Evolutionary conservation across 148 eudicot genomes (phyloP), one percentile per base, ranked within the genome.

Genomic region (Persicaria maculosa): DNA sequence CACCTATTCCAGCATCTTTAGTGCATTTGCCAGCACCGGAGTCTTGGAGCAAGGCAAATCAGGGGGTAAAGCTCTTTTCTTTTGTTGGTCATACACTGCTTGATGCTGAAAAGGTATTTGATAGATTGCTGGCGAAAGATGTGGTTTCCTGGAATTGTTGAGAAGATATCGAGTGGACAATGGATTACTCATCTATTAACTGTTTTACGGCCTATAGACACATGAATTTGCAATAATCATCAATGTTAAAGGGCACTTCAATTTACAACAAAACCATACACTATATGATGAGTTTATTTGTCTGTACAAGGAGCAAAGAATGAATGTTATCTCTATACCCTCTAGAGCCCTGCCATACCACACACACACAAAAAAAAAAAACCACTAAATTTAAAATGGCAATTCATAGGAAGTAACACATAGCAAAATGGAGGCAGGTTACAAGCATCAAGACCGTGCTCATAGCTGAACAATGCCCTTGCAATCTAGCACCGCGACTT

Each of bases 41-140:
- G 85, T 85, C 68, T 69, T 89, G 68, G 93, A 89, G 72, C 91
- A 85, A 79, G 93, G 91, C 47, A 89, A 85, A 78, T 80, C 82
- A 6, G 25, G 91, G 91, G 47, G 12, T 77, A 45, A 81, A 77
- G 73, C 88, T 79, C 72, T 9, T 80, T 77, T 81, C 77, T 72
- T 87, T 79, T 81, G 75, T 87, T 48, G 93, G 93, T 15, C 76
- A 89, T 72, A 85, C 89, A 20, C 86, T 89, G 72, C 86, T 89
- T 69, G 86, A 87, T 79, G 90, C 93, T 0, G 79, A 78, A 72
- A 83, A 79, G 73, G 89, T 87, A 17, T 89, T 89, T 78, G 67
- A 76, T 69, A 79, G 88, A 69, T 65, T 87, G 68, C 76, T 78
- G 5, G 82, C 81, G 19, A 76, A 71, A 67, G 77, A 83, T 73